Conservation (phyloP, 2,329 filamentous ascomycete genomes). For the Stemphylium lycopersici region DNA sequence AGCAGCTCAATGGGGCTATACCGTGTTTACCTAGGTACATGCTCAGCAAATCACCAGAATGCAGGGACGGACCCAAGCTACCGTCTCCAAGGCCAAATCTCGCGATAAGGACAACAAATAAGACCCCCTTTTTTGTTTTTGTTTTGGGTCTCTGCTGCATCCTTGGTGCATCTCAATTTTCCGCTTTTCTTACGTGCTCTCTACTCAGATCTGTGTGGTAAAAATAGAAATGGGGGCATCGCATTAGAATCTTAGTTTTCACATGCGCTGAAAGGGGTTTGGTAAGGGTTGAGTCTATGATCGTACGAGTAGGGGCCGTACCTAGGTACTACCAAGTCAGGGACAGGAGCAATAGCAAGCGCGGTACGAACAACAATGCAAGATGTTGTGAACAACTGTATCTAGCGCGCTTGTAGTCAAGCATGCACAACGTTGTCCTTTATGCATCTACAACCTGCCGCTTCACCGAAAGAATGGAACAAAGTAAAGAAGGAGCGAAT, state of each 20-base stretch:
- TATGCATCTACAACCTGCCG: not conserved
- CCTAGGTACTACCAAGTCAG: not conserved
- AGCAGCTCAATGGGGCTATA: not conserved
- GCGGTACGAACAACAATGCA: not conserved
- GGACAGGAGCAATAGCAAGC: not conserved
- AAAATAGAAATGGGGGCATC: too few species aligned
- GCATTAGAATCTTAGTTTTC: too few species aligned
- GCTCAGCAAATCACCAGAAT: not conserved
- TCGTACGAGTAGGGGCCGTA: not conserved
- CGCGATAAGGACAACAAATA: not conserved
- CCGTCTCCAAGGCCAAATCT: not conserved
- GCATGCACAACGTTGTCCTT: conserved; percentile 1
- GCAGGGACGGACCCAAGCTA: not conserved
- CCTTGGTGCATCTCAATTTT: not conserved
- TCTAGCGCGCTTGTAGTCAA: not conserved
- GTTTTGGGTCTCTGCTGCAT: not conserved
- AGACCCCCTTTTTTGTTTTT: not conserved
- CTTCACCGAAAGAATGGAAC: not conserved
- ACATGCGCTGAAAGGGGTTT: too few species aligned
- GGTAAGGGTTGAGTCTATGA: not conserved
- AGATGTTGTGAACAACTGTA: not conserved
- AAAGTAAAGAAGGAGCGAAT: too few species aligned
- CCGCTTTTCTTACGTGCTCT: too few species aligned
- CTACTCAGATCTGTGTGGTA: too few species aligned
- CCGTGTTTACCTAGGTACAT: not conserved